Evolutionary conservation across 2,329 filamentous ascomycete genomes (phyloP).

Genomic region (Ascochyta fabae): DNA sequence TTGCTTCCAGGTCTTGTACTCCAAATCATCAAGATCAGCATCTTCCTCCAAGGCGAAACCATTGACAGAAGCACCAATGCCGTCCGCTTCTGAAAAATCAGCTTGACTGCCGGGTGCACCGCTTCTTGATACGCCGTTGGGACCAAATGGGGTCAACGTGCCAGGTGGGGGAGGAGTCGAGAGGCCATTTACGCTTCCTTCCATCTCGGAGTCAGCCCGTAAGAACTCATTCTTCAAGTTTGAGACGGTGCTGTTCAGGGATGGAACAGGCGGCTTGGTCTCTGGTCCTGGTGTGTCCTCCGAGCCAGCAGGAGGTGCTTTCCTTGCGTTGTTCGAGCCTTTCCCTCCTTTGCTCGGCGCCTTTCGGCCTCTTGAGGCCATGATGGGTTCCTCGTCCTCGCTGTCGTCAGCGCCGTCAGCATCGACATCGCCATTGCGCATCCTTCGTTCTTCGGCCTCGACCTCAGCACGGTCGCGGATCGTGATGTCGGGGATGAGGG

Average conservation of each 20-base stretch:
- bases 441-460: conserved; percentile 73
- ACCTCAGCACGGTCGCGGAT: conserved; percentile 93
- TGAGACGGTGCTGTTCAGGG: conserved; percentile 55
- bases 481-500: conserved; percentile 89
- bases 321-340: conserved; percentile 68
- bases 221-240: conserved; percentile 60
- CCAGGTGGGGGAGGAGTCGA: conserved; percentile 82
- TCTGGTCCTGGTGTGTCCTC: conserved; percentile 81
- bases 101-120: conserved; percentile 70
- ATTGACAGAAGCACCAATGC: conserved; percentile 68
- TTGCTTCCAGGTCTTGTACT: conserved; percentile 98
- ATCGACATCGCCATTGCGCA: conserved; percentile 81
- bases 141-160: conserved; percentile 75
- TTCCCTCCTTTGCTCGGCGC: conserved; percentile 79
- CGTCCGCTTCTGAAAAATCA: conserved; percentile 88
- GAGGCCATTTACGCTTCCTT: conserved; percentile 83
- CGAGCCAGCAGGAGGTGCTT: conserved; percentile 73
- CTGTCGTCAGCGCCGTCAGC: conserved; percentile 87
- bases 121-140: conserved; percentile 70
- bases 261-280: conserved; percentile 73
- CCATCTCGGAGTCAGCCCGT: conserved; percentile 77
- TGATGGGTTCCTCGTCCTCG: conserved; percentile 92
- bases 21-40: conserved; percentile 81
- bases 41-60: conserved; percentile 75
- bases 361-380: conserved; percentile 93